Evolutionary conservation across 208 protist genomes (phyloP), one percentile per base, ranked within the genome.

Genomic region (Wallacemonas collosoma): DNA sequence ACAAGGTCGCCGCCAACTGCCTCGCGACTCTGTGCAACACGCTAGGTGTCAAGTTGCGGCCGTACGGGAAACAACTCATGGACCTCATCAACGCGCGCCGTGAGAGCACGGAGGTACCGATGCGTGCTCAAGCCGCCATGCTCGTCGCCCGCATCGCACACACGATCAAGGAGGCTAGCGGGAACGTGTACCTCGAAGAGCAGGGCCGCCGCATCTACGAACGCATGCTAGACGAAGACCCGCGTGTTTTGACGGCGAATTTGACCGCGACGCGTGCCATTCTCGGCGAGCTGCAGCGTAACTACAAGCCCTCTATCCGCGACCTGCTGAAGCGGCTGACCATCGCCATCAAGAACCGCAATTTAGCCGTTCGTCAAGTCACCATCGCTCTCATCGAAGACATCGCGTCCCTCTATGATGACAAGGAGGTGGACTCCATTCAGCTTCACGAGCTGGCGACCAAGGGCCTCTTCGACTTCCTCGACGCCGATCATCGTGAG

Each of bases 401-500:
- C 75, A 99, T 99, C 72, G 98, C 98, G 14, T 87, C 80, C 11
- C 77, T 93, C 66, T 91, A 87, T 72, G 84, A 91, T 56, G 79
- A 80, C 38, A 65, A 65, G 60, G 89, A 92, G 63, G 89, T 97
- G 44, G 88, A 95, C 39, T 81, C 89, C 12, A 92, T 95, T 64
- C 86, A 95, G 95, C 96, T 83, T 84, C 98, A 88, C 93, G 99
- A 99, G 51, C 88, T 99, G 17, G 89, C 99, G 11, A 99, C 99
- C 38, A 99, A 99, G 63, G 98, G 99, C 55, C 87, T 99, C 4
- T 93, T 99, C 14, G 99, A 99, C 62, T 89, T 99, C 72, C 89
- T 99, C 3, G 99, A 99, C 82, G 96, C 99, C 7, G 97, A 99
- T 73, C 98, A 99, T 73, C 99, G 99, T 63, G 91, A 88, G 48